Evolutionary conservation across 208 protist genomes (phyloP).

Genomic region (Wallacemonas rigidus): DNA sequence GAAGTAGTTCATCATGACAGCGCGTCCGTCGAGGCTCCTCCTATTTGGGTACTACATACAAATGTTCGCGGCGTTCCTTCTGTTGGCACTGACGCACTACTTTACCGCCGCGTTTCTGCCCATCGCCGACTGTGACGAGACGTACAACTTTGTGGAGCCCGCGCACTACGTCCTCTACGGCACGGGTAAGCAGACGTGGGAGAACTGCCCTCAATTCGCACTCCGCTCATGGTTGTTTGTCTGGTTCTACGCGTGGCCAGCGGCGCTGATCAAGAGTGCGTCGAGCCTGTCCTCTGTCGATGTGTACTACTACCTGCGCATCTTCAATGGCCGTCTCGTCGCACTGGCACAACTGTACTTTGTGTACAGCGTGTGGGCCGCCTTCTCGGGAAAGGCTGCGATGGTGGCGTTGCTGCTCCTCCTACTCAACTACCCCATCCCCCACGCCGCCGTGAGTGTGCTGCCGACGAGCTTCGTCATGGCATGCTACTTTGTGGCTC

Average conservation of each 20-base stretch:
- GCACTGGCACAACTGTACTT: slow-evolving; percentile 57
- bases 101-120: slow-evolving; percentile 63
- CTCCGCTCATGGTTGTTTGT: slow-evolving; percentile 93
- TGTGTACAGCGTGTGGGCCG: slow-evolving; percentile 52
- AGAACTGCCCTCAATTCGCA: slow-evolving; percentile 91
- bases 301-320: slow-evolving; percentile 71
- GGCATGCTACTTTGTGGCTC: slow-evolving; percentile 64
- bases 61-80: slow-evolving; percentile 50
- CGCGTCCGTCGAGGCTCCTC: slow-evolving; percentile 22
- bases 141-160: slow-evolving; percentile 97
- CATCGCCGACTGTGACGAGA: slow-evolving; percentile 96
- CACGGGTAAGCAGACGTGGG: slow-evolving; percentile 96
- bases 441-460: slow-evolving; percentile 62
- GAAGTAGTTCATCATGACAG: not conserved
- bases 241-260: slow-evolving; percentile 72
- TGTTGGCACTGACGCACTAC: slow-evolving; percentile 54
- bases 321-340: slow-evolving; percentile 52
- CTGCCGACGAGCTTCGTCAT: slow-evolving; percentile 92
- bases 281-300: slow-evolving; percentile 40
- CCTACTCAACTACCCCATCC: slow-evolving; percentile 68
- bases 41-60: slow-evolving; percentile 34
- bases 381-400: slow-evolving; percentile 45
- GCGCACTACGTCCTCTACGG: slow-evolving; percentile 94
- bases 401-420: slow-evolving; percentile 56
- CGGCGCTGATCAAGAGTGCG: slow-evolving; percentile 25